phyloP scores from a whole-genome alignment of 2,329 filamentous ascomycete species.

The Alternaria postmessia region DNA sequence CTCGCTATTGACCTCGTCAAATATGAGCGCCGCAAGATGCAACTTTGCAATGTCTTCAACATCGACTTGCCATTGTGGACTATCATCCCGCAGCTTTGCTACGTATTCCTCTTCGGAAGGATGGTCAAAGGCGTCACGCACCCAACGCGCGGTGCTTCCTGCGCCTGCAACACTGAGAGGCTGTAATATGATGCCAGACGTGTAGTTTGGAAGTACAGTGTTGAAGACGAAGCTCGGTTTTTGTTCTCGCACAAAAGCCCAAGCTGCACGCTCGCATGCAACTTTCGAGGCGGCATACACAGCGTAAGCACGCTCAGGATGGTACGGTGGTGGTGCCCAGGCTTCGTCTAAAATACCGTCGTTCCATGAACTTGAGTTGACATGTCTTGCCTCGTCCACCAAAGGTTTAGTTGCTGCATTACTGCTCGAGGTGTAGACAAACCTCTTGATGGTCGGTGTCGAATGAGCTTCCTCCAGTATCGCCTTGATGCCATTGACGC shows the following conservation, averaged over 20 bases:
- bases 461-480: neutral
- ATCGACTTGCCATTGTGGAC: constrained; percentile 56
- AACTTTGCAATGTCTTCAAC: constrained; percentile 60
- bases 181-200: neutral
- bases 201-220: constrained; percentile 36
- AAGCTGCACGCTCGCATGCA: constrained; percentile 54
- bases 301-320: constrained; percentile 34
- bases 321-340: constrained; percentile 31
- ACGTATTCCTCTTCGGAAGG: neutral
- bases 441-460: neutral
- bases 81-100: neutral
- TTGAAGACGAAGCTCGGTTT: constrained; percentile 54
- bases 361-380: neutral
- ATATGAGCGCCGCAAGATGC: constrained; percentile 59
- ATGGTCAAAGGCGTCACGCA: neutral
- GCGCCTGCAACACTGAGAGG: neutral
- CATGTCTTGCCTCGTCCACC: neutral
- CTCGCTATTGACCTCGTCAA: neutral
- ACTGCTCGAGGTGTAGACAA: neutral
- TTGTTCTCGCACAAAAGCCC: constrained; percentile 54
- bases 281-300: constrained; percentile 57
- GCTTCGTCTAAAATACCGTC: constrained; percentile 21
- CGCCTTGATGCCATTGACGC: neutral
- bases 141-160: constrained; percentile 1
- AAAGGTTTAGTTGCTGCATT: neutral